Conservation (phyloP, 1,284 basidiomycete genomes). For the Microstroma glucosiphilum region DNA sequence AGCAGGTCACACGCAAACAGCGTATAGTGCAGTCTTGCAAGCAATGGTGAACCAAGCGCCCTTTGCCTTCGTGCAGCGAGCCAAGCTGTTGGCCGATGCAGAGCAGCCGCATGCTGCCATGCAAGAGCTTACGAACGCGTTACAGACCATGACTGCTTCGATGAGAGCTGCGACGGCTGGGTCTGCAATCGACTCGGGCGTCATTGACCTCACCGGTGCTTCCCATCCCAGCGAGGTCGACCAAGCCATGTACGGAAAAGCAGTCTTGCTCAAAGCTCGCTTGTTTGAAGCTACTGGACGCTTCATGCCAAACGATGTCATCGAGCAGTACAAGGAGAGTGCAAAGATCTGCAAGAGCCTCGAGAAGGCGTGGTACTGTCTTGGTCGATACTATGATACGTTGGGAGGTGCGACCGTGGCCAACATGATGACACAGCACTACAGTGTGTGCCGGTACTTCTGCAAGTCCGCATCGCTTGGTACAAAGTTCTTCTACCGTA, state of each 20-base stretch:
- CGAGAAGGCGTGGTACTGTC: conserved; percentile 54
- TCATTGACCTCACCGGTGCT: conserved; percentile 5
- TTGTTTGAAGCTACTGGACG: conserved; percentile 90
- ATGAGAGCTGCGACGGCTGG: conserved; percentile 9
- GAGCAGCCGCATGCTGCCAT: conserved; percentile 82
- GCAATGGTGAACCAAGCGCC: conserved; percentile 69
- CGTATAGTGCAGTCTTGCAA: conserved; percentile 91
- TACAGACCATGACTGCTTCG: conserved; percentile 51
- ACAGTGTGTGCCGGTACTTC: conserved; percentile 65
- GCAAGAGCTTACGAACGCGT: conserved; percentile 76
- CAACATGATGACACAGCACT: conserved; percentile 32
- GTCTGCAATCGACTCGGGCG: background rate
- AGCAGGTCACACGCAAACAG: conserved; percentile 89
- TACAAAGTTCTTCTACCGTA: conserved; percentile 95
- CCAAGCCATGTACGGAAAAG: conserved; percentile 55
- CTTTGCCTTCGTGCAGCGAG: conserved; percentile 83
- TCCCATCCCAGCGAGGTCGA: background rate
- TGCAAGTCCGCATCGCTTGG: conserved; percentile 71
- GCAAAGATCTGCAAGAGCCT: conserved; percentile 55
- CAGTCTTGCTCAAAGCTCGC: conserved; percentile 75
- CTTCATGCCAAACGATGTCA: conserved; percentile 63
- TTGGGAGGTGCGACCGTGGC: conserved; percentile 54
- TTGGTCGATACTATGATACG: conserved; percentile 34
- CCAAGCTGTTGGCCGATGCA: conserved; percentile 73
- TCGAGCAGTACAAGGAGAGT: conserved; percentile 45